Conservation (phyloP, 1,139 yeast species). For the Kurtzmaniella natalensis region DNA sequence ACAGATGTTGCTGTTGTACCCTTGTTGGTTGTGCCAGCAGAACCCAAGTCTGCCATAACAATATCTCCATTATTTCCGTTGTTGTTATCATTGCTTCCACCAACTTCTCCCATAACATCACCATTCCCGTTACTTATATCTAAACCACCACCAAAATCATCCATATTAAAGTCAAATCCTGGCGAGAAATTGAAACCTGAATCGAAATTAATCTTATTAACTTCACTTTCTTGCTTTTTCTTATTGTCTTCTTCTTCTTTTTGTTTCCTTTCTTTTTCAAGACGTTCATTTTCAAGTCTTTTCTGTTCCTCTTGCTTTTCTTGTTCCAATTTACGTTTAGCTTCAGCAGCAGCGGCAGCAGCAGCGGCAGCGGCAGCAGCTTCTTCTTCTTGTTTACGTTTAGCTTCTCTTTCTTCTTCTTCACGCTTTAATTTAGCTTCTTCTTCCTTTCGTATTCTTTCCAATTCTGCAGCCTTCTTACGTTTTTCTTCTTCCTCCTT, state of each 20-base stretch:
- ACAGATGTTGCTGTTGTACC: constrained; percentile 6
- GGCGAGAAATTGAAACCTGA: constrained; percentile 18
- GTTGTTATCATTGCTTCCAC: constrained; percentile 3
- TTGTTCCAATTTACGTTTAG: constrained; percentile 5
- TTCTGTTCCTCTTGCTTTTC: constrained; percentile 17
- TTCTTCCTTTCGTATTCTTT: constrained; percentile 16
- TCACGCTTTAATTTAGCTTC: constrained; percentile 13
- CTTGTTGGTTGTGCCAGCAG: constrained; percentile 7
- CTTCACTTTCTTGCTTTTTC: constrained; percentile 10
- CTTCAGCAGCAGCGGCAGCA: constrained; percentile 13
- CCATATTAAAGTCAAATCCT: constrained; percentile 29
- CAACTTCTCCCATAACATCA: constrained; percentile 5
- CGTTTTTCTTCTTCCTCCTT: constrained; percentile 38
- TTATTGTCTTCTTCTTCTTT: constrained; percentile 12
- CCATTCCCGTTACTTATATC: constrained; percentile 3
- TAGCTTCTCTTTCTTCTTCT: constrained; percentile 13
- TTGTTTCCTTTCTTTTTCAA: constrained; percentile 11
- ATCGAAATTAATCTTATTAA: constrained; percentile 10
- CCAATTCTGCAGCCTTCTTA: constrained; percentile 20
- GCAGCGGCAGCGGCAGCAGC: constrained; percentile 11
- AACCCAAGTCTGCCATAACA: constrained; percentile 8
- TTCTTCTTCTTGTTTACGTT: constrained; percentile 15
- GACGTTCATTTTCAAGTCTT: constrained; percentile 4
- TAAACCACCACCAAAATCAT: constrained; percentile 15
- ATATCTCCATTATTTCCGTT: constrained; percentile 8